Evolutionary conservation across 2,329 filamentous ascomycete species (phyloP).

Genomic region (Aspergillus clavatus): DNA sequence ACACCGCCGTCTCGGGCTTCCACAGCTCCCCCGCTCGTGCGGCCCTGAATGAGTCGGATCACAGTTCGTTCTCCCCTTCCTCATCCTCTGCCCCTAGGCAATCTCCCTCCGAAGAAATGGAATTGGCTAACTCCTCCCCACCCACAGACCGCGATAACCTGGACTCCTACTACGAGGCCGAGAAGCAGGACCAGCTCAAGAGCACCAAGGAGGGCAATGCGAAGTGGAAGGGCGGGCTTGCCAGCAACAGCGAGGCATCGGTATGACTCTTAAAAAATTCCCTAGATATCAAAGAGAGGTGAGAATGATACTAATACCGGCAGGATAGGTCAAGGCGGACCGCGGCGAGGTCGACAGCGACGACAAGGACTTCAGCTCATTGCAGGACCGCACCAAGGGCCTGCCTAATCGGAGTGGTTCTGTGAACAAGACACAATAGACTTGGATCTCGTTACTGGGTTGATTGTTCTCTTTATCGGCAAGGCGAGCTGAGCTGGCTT

Average conservation of each 20-base stretch:
- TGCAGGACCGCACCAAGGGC: conserved; percentile 58
- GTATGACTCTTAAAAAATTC: conserved; percentile 44
- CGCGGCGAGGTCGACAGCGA: conserved; percentile 41
- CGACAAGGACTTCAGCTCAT: conserved; percentile 43
- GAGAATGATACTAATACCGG: conserved; percentile 2
- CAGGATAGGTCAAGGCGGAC: conserved; percentile 57
- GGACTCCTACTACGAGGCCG: conserved; percentile 40
- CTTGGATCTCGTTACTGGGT: background rate
- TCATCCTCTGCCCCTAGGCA: no score
- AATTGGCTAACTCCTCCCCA: background rate
- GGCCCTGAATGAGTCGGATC: conserved; percentile 34
- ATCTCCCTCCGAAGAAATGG: background rate
- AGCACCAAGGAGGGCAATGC: conserved; percentile 56
- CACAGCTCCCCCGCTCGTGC: conserved; percentile 25
- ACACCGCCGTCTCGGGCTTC: conserved; percentile 19
- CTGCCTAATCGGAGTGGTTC: conserved; percentile 30
- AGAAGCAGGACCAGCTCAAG: conserved; percentile 60
- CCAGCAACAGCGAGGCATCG: conserved; percentile 72
- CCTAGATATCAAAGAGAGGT: no score
- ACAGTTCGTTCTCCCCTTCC: conserved; percentile 22
- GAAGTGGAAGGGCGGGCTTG: conserved; percentile 73
- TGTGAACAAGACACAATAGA: conserved; percentile 29
- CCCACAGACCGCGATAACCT: conserved; percentile 41
- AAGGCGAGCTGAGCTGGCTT: no score
- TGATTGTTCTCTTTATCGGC: background rate